Evolutionary conservation across 2,329 filamentous ascomycete genomes (phyloP).

Genomic region (Cryphonectria naterciae): DNA sequence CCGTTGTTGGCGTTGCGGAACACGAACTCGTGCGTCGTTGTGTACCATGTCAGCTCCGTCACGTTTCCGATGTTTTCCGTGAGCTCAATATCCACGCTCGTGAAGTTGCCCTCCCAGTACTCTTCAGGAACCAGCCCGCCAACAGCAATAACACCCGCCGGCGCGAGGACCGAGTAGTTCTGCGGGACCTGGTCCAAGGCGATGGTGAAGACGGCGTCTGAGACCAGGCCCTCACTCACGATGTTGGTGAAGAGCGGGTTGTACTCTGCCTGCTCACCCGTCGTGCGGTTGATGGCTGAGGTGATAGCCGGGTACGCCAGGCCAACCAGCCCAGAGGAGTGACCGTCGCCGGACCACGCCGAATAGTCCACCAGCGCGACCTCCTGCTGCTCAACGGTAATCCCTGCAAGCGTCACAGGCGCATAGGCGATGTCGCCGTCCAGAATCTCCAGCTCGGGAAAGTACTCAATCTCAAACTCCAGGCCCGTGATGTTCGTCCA

Average conservation of each 20-base stretch:
- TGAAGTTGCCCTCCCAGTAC: constrained; percentile 35
- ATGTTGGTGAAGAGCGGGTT: constrained; percentile 53
- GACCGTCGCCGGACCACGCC: constrained; percentile 56
- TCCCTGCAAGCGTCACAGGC: constrained; percentile 49
- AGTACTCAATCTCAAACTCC: constrained; percentile 27
- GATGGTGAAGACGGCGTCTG: constrained; percentile 50
- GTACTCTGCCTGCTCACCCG: constrained; percentile 48
- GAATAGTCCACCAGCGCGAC: constrained; percentile 54
- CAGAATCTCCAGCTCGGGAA: constrained; percentile 25
- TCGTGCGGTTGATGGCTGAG: constrained; percentile 54
- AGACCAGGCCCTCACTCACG: constrained; percentile 48
- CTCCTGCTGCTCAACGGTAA: constrained; percentile 51
- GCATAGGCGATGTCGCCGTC: constrained; percentile 54
- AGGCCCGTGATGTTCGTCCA: constrained; percentile 25
- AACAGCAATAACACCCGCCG: constrained; percentile 47
- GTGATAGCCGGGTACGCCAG: constrained; percentile 48
- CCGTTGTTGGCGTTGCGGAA: constrained; percentile 47
- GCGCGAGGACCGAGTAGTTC: constrained; percentile 24
- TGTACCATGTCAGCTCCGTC: constrained; percentile 35
- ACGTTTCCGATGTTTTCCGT: constrained; percentile 50
- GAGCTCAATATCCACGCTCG: constrained; percentile 33
- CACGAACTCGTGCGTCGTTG: constrained; percentile 52
- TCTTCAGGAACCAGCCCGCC: constrained; percentile 52
- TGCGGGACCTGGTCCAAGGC: constrained; percentile 51
- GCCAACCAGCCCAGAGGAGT: constrained; percentile 55